Percentiles rank a stretch among this genome's conserved stretches.
Evolutionary conservation across 768 basidiomycete species (phyloP).

Genomic region (Amanita pseudoporphyria): DNA sequence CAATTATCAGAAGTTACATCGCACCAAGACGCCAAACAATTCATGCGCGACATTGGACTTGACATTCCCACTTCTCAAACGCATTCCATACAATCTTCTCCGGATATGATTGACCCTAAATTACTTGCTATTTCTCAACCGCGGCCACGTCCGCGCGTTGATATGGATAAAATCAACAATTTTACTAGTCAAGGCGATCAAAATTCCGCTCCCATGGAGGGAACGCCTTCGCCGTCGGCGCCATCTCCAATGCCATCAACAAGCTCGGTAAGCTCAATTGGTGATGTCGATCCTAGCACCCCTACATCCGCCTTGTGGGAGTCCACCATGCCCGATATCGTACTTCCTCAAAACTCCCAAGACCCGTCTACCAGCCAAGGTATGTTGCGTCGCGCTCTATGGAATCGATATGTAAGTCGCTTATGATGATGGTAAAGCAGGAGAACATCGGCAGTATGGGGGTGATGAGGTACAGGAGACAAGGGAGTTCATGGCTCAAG

Average conservation of each 20-base stretch:
- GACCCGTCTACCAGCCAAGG: constrained; percentile 17
- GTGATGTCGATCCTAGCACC: constrained; percentile 24
- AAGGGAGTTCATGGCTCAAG: neutral
- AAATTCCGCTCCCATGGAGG: neutral
- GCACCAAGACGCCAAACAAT: constrained; percentile 3
- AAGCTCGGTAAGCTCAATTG: constrained; percentile 18
- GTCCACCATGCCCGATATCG: constrained; percentile 22
- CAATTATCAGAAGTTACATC: neutral
- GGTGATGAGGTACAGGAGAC: constrained; percentile 11
- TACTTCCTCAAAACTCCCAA: constrained; percentile 6
- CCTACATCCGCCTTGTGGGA: constrained; percentile 30
- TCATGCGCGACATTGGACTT: constrained; percentile 3
- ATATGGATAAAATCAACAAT: neutral
- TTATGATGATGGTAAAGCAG: constrained; percentile 7
- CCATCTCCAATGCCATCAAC: constrained; percentile 20
- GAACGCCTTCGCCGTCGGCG: neutral
- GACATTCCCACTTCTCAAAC: neutral
- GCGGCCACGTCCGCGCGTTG: neutral
- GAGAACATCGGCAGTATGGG: neutral
- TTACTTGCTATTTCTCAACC: neutral
- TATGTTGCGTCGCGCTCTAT: constrained; percentile 16
- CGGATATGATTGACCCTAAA: neutral
- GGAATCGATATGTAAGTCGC: constrained; percentile 10
- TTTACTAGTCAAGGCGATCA: neutral
- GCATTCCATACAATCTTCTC: neutral